Evolutionary conservation across 495 filamentous ascomycete species (phyloP).

Genomic region (Neurospora africana): DNA sequence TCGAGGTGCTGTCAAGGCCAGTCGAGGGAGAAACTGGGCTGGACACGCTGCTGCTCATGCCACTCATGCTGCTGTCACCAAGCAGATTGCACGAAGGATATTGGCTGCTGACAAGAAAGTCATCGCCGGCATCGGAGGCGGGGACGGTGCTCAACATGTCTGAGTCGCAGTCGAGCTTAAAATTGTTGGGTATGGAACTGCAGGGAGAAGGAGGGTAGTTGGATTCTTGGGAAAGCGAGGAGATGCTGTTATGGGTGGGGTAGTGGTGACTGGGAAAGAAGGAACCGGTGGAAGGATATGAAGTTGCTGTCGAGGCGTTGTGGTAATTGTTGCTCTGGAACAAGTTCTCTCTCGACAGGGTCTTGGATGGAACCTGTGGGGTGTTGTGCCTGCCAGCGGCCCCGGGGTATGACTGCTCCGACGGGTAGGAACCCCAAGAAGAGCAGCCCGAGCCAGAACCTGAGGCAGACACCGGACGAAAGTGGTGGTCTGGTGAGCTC

Average conservation of each 20-base stretch:
- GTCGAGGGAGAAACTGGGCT: slow-evolving; percentile 3
- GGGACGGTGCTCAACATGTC: slow-evolving; percentile 2
- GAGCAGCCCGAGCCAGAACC: background rate
- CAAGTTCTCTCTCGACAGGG: background rate
- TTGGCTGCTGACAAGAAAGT: background rate
- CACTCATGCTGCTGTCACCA: background rate
- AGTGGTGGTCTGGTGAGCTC: slow-evolving; percentile 16
- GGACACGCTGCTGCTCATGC: background rate
- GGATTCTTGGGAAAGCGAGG: slow-evolving; percentile 6
- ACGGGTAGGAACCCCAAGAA: background rate
- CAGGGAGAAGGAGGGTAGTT: slow-evolving; percentile 9
- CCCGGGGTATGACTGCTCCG: background rate
- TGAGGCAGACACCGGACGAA: slow-evolving; percentile 3
- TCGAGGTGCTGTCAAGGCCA: background rate
- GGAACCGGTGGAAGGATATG: background rate
- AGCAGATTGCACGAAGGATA: background rate
- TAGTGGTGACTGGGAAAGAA: slow-evolving; percentile 2
- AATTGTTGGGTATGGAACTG: slow-evolving; percentile 8
- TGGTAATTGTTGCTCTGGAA: background rate
- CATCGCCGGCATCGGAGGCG: background rate
- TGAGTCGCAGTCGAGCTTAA: slow-evolving; percentile 7
- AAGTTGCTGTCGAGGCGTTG: background rate
- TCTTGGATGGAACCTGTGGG: background rate
- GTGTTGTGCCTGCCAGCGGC: background rate
- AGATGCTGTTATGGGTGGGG: background rate